These are phyloP conservation scores for Leccinum pachyderme DNA, from an alignment of 1,284 basidiomycete species.

Conservation along the genomic window DNA sequence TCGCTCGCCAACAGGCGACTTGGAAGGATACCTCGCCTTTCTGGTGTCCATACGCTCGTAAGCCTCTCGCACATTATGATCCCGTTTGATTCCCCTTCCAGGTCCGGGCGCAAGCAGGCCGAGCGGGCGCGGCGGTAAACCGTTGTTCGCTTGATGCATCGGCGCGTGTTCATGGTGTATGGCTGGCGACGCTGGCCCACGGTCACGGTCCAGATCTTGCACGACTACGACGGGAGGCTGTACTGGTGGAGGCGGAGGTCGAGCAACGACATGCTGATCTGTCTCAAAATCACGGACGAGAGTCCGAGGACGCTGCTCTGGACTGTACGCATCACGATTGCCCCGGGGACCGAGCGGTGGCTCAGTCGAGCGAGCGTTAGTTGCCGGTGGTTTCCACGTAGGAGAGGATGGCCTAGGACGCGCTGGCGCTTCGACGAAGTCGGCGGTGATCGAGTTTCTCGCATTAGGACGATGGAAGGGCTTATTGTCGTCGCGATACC, in stretches of 20 bases:
- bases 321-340: conserved; percentile 3
- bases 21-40: conserved; percentile 5
- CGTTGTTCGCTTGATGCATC: conserved; percentile 27
- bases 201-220: conserved; percentile 12
- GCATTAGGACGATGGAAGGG: not conserved
- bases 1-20: conserved; percentile 19
- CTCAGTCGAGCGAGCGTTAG: conserved; percentile 7
- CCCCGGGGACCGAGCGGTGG: conserved; percentile 6
- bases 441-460: conserved; percentile 4
- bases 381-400: conserved; percentile 8
- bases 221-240: not conserved
- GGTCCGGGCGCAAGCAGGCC: conserved; percentile 13
- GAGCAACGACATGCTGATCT: conserved; percentile 2
- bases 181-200: conserved; percentile 6
- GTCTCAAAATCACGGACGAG: conserved; percentile 13
- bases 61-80: conserved; percentile 17
- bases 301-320: conserved; percentile 8
- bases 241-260: conserved; percentile 2
- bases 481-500: conserved; percentile 8
- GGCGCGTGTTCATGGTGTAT: conserved; percentile 35
- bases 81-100: conserved; percentile 20
- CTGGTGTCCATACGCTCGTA: conserved; percentile 25
- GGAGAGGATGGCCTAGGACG: conserved; percentile 10
- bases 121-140: conserved; percentile 30
- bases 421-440: conserved; percentile 8